Conservation (phyloP, 352 stramenopile genomes). For the Phytophthora uliginosa region DNA sequence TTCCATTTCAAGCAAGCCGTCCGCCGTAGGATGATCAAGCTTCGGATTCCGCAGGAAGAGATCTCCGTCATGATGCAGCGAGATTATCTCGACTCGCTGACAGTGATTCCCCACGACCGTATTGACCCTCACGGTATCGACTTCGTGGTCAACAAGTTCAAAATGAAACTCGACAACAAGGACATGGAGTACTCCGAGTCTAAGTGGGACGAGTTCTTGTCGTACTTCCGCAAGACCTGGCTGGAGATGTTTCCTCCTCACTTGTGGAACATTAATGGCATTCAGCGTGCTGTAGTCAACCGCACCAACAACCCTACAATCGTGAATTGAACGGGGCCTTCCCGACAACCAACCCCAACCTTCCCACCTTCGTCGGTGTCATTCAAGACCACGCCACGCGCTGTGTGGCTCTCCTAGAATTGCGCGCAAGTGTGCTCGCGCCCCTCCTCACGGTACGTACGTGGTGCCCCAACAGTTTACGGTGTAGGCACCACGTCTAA, state of each 20-base stretch:
- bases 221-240: neutral
- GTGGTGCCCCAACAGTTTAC: neutral
- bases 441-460: neutral
- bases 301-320: neutral
- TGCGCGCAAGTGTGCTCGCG: neutral
- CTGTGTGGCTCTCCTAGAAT: neutral
- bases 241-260: neutral
- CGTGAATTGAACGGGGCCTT: neutral
- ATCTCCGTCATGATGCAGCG: neutral
- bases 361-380: neutral
- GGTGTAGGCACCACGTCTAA: neutral
- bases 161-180: neutral
- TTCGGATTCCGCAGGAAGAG: slow-evolving; percentile 3
- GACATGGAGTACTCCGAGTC: neutral
- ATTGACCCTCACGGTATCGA: slow-evolving; percentile 8
- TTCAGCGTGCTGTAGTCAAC: neutral
- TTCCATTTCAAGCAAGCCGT: slow-evolving; percentile 38
- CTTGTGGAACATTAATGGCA: neutral
- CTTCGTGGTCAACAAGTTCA: neutral
- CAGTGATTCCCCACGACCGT: neutral
- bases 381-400: neutral
- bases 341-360: neutral
- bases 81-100: slow-evolving; percentile 7
- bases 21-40: slow-evolving; percentile 7
- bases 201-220: neutral